phyloP scores from a whole-genome alignment of 1,284 basidiomycete species.

The Prillingera fragicola region DNA sequence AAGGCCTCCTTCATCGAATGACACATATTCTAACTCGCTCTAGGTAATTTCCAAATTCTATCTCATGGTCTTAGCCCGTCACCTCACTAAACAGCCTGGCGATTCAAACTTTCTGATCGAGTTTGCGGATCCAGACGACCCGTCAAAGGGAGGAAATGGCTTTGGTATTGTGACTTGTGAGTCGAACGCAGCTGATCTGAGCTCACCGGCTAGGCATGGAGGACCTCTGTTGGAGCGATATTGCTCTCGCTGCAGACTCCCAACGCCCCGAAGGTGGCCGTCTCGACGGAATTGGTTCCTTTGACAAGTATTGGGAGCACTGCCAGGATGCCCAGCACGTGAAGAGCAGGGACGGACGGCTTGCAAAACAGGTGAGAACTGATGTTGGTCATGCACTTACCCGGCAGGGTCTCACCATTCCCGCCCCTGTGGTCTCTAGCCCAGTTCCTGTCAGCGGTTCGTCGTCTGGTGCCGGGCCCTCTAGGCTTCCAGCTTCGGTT shows the following conservation, averaged over 20 bases:
- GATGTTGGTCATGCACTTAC: not conserved
- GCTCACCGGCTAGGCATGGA: constrained; percentile 32
- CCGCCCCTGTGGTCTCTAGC: no score
- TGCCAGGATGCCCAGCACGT: constrained; percentile 3
- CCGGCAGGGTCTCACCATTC: not conserved
- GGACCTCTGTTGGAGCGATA: constrained; percentile 38
- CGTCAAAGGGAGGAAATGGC: constrained; percentile 28
- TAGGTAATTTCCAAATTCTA: constrained; percentile 26
- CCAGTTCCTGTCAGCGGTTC: no score
- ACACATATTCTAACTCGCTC: not conserved
- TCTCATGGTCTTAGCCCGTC: constrained; percentile 14
- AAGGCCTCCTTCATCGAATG: not conserved
- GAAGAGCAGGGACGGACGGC: constrained; percentile 5
- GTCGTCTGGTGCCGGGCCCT: no score
- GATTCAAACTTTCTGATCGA: constrained; percentile 40
- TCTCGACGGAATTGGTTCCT: constrained; percentile 30
- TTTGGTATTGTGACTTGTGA: constrained; percentile 40
- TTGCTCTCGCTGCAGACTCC: constrained; percentile 33
- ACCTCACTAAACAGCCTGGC: constrained; percentile 22
- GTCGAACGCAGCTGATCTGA: constrained; percentile 8
- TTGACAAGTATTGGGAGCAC: constrained; percentile 29
- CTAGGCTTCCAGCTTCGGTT: no score
- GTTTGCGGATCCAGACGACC: constrained; percentile 13
- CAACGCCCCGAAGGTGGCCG: constrained; percentile 25
- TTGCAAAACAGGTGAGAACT: constrained; percentile 8